Base-by-base conservation (phyloP, 805 yeast species). In the Yamadazyma endophytica region DNA sequence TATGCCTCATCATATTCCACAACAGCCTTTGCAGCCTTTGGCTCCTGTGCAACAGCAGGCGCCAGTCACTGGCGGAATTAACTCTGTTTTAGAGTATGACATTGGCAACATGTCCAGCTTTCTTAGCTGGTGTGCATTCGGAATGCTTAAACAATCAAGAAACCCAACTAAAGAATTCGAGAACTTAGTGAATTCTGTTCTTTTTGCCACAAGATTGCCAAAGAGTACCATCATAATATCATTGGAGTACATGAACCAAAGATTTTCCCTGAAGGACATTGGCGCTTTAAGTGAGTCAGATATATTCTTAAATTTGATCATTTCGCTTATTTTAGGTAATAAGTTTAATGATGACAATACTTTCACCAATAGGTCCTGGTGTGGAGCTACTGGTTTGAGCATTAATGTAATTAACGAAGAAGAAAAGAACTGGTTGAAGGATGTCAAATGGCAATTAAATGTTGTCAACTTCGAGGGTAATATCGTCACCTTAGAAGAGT, bases 281-380 rank as follows among this genome's bases (percentile, higher is more conserved):
- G 40, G 48, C 13, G 17, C 29, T n/a, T 36, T 64, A 32, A 27
- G 41, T 33, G 60, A 61, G 31, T 47, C 49, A 28, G 62, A 69
- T 38, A 48, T 64, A 50, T 84, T 71, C 62, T 69, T 62, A 51
- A 71, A 64, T 53, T 56, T 87, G 24, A 77, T 81, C 25, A 68
- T 82, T 13, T 72, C 94, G 3, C 68, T 90, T 26, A 75, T 90
- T 21, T 65, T 90, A 39, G 95, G 96, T 28, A 90, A 90, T 65
- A 90, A 90, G 62, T 86, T 87, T 56, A 87, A 89, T 54, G 97
- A 90, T 60, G 98, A 90, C 63, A 88, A 90, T 61, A 90, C 97
- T 17, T 90, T 90, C 54, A 87, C 95, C 39, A 90, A 90, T 62
- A 80, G 79, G 50, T 86, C 96, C 6, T 90, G 98, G 98, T 75